phyloP scores from a whole-genome alignment of 108 stramenopile species.

The Nannochloropsis oceanica region DNA sequence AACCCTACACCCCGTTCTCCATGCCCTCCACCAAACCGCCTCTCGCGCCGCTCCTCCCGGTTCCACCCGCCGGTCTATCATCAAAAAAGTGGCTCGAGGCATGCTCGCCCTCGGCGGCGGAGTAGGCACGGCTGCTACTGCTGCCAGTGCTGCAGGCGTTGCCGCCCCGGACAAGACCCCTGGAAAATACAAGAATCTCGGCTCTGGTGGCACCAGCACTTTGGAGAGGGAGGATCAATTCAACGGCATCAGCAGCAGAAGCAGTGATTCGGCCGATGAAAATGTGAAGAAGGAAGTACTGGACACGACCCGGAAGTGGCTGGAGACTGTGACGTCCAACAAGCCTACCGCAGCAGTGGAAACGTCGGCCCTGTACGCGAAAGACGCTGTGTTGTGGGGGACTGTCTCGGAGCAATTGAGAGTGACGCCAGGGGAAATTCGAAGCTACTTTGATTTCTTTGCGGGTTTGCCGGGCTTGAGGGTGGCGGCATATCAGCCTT shows the following conservation, averaged over 20 bases:
- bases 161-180: not conserved
- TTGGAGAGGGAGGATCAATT: no score
- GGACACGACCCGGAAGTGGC: not conserved
- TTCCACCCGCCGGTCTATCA: not conserved
- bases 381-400: slow-evolving; percentile 2
- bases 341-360: not conserved
- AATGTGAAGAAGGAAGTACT: not conserved
- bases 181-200: not conserved
- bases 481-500: not conserved
- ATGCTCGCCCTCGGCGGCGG: not conserved
- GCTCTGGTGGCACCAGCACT: no score
- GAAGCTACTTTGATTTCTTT: not conserved
- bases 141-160: not conserved
- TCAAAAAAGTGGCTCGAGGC: not conserved
- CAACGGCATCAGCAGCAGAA: no score
- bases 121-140: not conserved
- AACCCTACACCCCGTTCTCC: not conserved
- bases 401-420: slow-evolving; percentile 14
- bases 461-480: not conserved
- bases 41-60: not conserved
- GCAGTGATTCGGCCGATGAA: not conserved
- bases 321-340: not conserved
- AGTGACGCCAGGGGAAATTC: slow-evolving; percentile 1
- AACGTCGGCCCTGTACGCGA: slow-evolving; percentile 5
- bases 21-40: not conserved